phyloP scores from a whole-genome alignment of 148 eudicot genomes.

The Cornus controversa region DNA sequence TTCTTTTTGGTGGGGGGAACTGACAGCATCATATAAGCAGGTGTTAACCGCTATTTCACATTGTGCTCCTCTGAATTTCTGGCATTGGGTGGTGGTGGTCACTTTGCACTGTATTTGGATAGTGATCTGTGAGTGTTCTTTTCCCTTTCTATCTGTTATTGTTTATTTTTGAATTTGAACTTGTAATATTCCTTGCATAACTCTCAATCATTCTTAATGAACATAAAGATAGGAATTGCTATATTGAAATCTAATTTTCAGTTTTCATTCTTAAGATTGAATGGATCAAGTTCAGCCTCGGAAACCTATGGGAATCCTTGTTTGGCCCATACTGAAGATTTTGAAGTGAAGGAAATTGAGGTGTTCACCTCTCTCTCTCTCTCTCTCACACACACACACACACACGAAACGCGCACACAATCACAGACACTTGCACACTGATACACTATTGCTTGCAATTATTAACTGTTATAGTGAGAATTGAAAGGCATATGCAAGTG shows the following conservation, averaged over 20 bases:
- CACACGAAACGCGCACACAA: neutral
- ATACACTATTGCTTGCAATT: neutral
- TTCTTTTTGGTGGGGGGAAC: neutral
- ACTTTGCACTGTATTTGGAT: conserved; percentile 89
- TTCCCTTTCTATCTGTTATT: conserved; percentile 1
- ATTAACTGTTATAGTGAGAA: neutral
- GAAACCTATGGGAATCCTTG: conserved; percentile 95
- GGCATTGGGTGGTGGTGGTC: conserved; percentile 89
- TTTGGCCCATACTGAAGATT: conserved; percentile 62
- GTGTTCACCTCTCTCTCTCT: conserved; percentile 22
- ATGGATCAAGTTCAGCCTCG: conserved; percentile 86
- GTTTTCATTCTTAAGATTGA: conserved; percentile 41
- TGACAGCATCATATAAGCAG: conserved; percentile 38
- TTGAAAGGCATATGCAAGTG: neutral
- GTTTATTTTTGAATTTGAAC: neutral
- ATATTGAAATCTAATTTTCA: neutral
- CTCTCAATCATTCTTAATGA: neutral
- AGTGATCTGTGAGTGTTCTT: conserved; percentile 68
- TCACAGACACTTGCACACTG: neutral
- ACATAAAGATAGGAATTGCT: neutral
- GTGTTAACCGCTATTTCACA: conserved; percentile 83
- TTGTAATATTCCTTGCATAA: neutral
- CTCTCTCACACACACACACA: too few relatives aligned
- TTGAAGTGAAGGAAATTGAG: conserved; percentile 93
- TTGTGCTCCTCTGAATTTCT: conserved; percentile 83